phyloP scores from a whole-genome alignment of 805 yeast genomes.

The Wickerhamomyces subpelliculosus region DNA sequence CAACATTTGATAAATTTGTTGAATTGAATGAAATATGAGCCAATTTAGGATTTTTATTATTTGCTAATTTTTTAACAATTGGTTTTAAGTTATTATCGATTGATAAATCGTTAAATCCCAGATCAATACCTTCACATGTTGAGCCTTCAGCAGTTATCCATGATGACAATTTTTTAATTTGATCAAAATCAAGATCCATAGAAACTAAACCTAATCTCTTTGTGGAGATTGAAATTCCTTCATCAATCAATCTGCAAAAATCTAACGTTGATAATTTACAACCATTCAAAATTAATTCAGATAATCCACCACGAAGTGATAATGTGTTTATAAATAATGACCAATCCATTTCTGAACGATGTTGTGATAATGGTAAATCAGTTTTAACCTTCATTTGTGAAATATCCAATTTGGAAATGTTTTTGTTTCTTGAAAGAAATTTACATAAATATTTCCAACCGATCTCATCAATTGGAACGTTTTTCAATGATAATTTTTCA shows the following conservation, averaged over 20 bases:
- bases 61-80: slow-evolving; percentile 14
- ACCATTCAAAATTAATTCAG: slow-evolving; percentile 77
- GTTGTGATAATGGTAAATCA: slow-evolving; percentile 25
- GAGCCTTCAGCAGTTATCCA: slow-evolving; percentile 45
- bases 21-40: slow-evolving; percentile 55
- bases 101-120: slow-evolving; percentile 71
- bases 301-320: slow-evolving; percentile 64
- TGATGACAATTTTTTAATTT: slow-evolving; percentile 44
- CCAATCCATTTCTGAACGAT: slow-evolving; percentile 84
- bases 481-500: slow-evolving; percentile 69
- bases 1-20: slow-evolving; percentile 48
- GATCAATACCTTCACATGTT: slow-evolving; percentile 61
- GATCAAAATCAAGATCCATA: slow-evolving; percentile 56
- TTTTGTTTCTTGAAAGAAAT: slow-evolving; percentile 58
- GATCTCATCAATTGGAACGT: slow-evolving; percentile 60
- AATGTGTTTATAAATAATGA: slow-evolving; percentile 63
- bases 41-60: slow-evolving; percentile 21
- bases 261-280: slow-evolving; percentile 51
- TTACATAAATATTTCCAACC: slow-evolving; percentile 81
- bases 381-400: slow-evolving; percentile 50
- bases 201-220: slow-evolving; percentile 71
- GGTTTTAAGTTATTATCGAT: slow-evolving; percentile 22
- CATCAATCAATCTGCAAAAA: slow-evolving; percentile 47
- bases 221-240: slow-evolving; percentile 49
- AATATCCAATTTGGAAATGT: slow-evolving; percentile 54